Evolutionary conservation across 2,329 filamentous ascomycete genomes (phyloP).

Genomic region (Trichoderma gracile): DNA sequence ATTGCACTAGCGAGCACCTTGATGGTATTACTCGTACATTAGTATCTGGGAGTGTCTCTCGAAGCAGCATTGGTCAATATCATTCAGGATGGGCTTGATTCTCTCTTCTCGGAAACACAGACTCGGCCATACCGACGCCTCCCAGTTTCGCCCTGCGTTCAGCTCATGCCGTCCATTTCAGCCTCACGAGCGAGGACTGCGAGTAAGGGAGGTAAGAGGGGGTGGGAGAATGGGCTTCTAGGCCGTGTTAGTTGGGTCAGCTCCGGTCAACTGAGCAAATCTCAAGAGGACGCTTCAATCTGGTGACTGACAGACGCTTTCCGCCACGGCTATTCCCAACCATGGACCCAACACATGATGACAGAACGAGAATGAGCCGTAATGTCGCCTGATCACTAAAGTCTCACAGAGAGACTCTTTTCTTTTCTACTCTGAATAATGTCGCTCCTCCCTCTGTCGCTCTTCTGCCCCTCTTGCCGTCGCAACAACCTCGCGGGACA

Average conservation of each 20-base stretch:
- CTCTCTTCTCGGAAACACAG: background rate
- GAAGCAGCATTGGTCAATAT: background rate
- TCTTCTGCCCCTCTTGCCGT: background rate
- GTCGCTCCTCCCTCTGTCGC: no score
- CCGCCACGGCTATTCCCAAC: background rate
- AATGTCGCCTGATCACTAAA: background rate
- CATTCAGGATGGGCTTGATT: background rate
- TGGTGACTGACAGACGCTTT: background rate
- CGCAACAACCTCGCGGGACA: constrained; percentile 22
- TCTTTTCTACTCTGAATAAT: no score
- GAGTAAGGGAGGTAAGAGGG: background rate
- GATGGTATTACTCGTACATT: no score
- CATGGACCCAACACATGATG: no score
- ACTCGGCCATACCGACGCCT: constrained; percentile 7
- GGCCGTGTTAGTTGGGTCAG: background rate
- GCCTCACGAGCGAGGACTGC: background rate
- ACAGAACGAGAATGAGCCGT: background rate
- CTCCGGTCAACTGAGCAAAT: background rate
- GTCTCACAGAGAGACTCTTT: no score
- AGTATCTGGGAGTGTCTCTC: no score
- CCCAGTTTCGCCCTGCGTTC: background rate
- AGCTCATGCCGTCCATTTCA: background rate
- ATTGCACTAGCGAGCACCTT: background rate
- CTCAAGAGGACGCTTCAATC: background rate
- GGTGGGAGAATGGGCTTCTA: no score